Conservation (phyloP, 257 asterid species). For the Buddleja alternifolia region DNA sequence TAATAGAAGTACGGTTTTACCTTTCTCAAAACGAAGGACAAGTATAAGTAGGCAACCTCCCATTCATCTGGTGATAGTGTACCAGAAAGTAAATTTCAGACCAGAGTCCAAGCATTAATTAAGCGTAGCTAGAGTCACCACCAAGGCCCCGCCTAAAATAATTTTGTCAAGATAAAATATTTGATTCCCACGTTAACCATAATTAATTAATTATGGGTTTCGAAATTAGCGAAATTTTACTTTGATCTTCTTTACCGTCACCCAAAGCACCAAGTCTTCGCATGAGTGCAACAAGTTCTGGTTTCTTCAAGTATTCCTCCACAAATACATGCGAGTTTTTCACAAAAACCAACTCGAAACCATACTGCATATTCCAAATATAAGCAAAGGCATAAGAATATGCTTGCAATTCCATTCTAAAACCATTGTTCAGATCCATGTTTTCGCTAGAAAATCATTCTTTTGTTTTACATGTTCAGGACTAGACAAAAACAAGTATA, state of each 20-base stretch:
- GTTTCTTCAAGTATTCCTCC: constrained; percentile 87
- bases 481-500: background rate
- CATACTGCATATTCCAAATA: constrained; percentile 54
- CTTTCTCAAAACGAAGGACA: constrained; percentile 83
- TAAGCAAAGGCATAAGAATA: constrained; percentile 8
- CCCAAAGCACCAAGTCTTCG: constrained; percentile 95
- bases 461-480: background rate
- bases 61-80: constrained; percentile 92
- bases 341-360: constrained; percentile 82
- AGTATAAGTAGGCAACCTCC: constrained; percentile 93
- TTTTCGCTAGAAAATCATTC: background rate
- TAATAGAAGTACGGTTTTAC: constrained; percentile 28
- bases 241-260: constrained; percentile 81
- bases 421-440: background rate
- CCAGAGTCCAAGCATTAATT: background rate
- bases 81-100: constrained; percentile 44
- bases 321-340: constrained; percentile 81
- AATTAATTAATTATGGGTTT: background rate
- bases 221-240: constrained; percentile 41
- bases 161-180: background rate
- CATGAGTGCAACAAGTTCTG: constrained; percentile 87
- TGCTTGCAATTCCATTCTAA: background rate
- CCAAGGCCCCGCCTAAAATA: background rate
- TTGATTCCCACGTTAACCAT: background rate
- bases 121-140: background rate